phyloP scores from a whole-genome alignment of 2,329 filamentous ascomycete genomes.

The Fusarium compactum region DNA sequence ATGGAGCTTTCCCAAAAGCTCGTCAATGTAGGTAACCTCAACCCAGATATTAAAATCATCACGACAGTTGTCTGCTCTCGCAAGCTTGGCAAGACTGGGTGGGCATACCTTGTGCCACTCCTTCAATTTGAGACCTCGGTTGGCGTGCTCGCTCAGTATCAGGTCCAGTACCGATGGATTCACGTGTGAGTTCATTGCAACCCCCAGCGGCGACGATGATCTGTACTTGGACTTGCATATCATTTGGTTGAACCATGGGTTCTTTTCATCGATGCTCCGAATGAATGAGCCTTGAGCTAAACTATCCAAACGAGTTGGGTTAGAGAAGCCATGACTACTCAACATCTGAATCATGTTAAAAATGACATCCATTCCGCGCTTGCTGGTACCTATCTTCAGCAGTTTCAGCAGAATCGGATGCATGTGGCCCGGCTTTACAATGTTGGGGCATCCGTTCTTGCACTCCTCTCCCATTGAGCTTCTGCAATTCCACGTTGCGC shows the following conservation, averaged over 20 bases:
- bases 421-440: not conserved
- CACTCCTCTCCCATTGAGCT: not conserved
- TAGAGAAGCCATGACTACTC: not conserved
- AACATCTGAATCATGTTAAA: constrained; percentile 6
- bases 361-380: not conserved
- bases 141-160: constrained; percentile 4
- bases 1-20: not conserved
- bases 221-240: not conserved
- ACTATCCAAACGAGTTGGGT: not conserved
- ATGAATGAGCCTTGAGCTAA: not conserved
- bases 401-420: not conserved
- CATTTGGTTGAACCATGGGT: not conserved
- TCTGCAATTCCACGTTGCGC: not conserved
- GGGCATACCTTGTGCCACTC: not conserved
- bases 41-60: not conserved
- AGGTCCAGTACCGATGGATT: constrained; percentile 11
- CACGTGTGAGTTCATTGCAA: constrained; percentile 15
- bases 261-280: not conserved
- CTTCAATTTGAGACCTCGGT: not conserved
- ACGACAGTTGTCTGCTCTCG: not conserved
- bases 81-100: not conserved
- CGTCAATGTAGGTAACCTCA: not conserved
- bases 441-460: too few species aligned
- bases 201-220: not conserved
- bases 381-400: not conserved